Conservation (phyloP, 352 stramenopile species). For the Phytopythium montanum region DNA sequence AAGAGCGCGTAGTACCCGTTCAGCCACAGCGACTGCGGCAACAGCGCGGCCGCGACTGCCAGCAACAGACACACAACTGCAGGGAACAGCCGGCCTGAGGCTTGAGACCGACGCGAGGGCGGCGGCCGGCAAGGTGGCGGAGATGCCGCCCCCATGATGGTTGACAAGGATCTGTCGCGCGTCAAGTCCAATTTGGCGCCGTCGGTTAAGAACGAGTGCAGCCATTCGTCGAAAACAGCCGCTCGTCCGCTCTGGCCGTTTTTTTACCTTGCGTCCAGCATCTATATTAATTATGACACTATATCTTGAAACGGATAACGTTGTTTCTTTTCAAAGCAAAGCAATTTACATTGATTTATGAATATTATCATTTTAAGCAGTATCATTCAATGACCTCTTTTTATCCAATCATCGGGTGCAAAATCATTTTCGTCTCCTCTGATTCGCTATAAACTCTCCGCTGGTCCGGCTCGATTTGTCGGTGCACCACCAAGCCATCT, state of each 20-base stretch:
- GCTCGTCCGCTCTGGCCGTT: background rate
- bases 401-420: background rate
- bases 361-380: too few species aligned
- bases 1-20: slow-evolving; percentile 3
- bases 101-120: background rate
- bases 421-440: too few species aligned
- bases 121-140: background rate
- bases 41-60: background rate
- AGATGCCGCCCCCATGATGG: background rate
- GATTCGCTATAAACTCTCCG: background rate
- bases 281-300: background rate
- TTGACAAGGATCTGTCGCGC: background rate
- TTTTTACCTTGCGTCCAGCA: background rate
- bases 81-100: background rate
- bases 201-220: background rate
- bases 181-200: background rate
- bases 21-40: slow-evolving; percentile 3
- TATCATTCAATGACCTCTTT: background rate
- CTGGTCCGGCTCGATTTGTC: background rate
- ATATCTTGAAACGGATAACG: too few species aligned
- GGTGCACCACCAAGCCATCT: background rate
- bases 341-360: too few species aligned
- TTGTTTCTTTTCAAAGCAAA: too few species aligned
- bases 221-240: slow-evolving; percentile 6
- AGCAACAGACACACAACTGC: background rate